Evolutionary conservation across 768 basidiomycete species (phyloP), one percentile per base, ranked within the genome.

Genomic region (Rhodotorula taiwanensis): DNA sequence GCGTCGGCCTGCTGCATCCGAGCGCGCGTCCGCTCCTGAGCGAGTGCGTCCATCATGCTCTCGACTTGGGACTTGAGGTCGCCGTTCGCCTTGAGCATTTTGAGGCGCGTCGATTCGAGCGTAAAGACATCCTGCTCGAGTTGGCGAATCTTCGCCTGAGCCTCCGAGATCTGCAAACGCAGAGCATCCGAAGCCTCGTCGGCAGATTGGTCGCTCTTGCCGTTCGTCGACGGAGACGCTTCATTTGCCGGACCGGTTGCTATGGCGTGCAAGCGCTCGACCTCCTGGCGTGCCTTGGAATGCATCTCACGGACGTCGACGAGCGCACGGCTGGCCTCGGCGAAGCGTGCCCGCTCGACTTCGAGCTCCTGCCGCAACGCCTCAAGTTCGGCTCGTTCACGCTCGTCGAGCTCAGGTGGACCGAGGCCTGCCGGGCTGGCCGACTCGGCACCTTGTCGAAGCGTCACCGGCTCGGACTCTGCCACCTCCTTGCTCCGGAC

Each of bases 111-210:
- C 45, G 83, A 83, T 66, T 89, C 86, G 33, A 86, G 84, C 63
- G 87, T 82, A 75, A 86, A 90, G 33, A 86, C 79, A 16, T 80
- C 75, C 15, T 83, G 82, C 76, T 93, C 88, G 71, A 91, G 79
- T 6, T 82, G 81, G 16, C 90, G 83, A 53, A 92, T 85, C 72
- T 84, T 83, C 0, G 87, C 87, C 41, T 87, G 87, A 6, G 89
- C 83, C 16, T 83, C 78, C 41, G 89, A 91, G 11, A 92, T 79
- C 62, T 90, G 89, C 60, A 93, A 81, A 18, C 80, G 80, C 39
- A 87, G 76, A 30, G 84, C 82, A 27, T 49, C 33, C 15, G 6
- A 6, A 16, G 13, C 7, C 14, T 28, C 23, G 15, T 14, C 14
- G 18, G 36, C 36, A 16, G 36, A 16, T 10, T 39, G 36, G 36